Evolutionary conservation across 495 filamentous ascomycete genomes (phyloP).

Genomic region (Hypomontagnella monticulosa): DNA sequence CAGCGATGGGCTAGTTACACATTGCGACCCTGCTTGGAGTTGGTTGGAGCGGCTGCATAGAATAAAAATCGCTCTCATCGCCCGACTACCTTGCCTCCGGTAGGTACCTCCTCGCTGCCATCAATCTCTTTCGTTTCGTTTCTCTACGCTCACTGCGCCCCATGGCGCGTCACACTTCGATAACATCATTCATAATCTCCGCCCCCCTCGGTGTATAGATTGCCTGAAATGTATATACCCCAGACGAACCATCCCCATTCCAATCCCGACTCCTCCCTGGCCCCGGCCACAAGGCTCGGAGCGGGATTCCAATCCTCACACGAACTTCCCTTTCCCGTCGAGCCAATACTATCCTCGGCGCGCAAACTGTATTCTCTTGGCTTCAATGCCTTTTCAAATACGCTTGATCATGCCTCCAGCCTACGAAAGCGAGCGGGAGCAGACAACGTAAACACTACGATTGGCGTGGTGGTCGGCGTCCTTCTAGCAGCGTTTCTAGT

Average conservation of each 20-base stretch:
- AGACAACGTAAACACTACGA: constrained; percentile 44
- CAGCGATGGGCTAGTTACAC: constrained; percentile 40
- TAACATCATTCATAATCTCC: constrained; percentile 22
- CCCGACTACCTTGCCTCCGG: constrained; percentile 25
- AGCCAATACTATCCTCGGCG: constrained; percentile 8
- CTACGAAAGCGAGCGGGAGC: constrained; percentile 23
- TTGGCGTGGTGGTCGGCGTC: constrained; percentile 49
- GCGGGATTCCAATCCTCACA: constrained; percentile 1
- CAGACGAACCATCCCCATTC: constrained; percentile 12
- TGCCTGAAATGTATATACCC: constrained; percentile 36
- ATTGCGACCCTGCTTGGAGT: constrained; percentile 27
- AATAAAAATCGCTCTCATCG: constrained; percentile 40
- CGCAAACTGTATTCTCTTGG: constrained; percentile 14
- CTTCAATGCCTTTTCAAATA: constrained; percentile 6
- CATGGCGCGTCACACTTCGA: constrained; percentile 31
- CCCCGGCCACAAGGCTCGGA: constrained; percentile 22
- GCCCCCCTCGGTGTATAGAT: constrained; percentile 19
- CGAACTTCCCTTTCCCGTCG: constrained; percentile 17
- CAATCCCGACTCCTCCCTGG: constrained; percentile 21
- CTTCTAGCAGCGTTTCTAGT: constrained; percentile 46
- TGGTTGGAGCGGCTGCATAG: constrained; percentile 26
- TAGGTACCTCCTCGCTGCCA: constrained; percentile 15
- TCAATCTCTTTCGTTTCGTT: constrained; percentile 23
- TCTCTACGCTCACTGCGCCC: constrained; percentile 31
- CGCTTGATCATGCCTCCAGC: constrained; percentile 12